Evolutionary conservation across 495 filamentous ascomycete species (phyloP).

Genomic region (Penicillium ochrochloron): DNA sequence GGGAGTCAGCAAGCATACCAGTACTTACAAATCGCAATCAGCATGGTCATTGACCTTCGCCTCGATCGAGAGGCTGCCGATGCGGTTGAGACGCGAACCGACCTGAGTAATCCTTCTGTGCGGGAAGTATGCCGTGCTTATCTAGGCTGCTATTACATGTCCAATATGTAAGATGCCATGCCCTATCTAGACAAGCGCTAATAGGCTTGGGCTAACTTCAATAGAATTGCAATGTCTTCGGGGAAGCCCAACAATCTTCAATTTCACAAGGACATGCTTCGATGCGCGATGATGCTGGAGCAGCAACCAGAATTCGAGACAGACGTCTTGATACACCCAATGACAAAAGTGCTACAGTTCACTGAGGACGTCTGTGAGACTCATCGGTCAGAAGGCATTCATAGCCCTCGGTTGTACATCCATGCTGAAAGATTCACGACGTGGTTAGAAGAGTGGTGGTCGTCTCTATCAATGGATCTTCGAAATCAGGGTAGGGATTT

Average conservation of each 20-base stretch:
- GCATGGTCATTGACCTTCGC: slow-evolving; percentile 26
- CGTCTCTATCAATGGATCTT: slow-evolving; percentile 19
- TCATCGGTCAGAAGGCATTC: not conserved
- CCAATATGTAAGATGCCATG: not conserved
- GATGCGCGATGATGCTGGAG: not conserved
- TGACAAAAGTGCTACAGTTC: not conserved
- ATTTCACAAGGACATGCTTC: not conserved
- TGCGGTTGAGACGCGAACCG: not conserved
- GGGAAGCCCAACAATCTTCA: slow-evolving; percentile 1
- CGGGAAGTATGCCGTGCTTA: not conserved
- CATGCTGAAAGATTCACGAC: slow-evolving; percentile 24
- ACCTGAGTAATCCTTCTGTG: not conserved
- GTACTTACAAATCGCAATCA: slow-evolving; percentile 28
- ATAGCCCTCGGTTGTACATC: slow-evolving; percentile 9
- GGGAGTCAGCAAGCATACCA: slow-evolving; percentile 21
- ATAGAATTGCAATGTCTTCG: not conserved
- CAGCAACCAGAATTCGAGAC: not conserved
- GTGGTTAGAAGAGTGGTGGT: slow-evolving; percentile 27
- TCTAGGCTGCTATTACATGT: slow-evolving; percentile 6
- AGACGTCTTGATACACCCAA: not conserved
- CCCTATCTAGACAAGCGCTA: no score
- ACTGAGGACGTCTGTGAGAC: not conserved
- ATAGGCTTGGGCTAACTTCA: not conserved
- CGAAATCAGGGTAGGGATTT: slow-evolving; percentile 12
- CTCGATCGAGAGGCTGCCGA: not conserved